Conservation (phyloP, 139 green algal genomes). For the Penium margaritaceum region DNA sequence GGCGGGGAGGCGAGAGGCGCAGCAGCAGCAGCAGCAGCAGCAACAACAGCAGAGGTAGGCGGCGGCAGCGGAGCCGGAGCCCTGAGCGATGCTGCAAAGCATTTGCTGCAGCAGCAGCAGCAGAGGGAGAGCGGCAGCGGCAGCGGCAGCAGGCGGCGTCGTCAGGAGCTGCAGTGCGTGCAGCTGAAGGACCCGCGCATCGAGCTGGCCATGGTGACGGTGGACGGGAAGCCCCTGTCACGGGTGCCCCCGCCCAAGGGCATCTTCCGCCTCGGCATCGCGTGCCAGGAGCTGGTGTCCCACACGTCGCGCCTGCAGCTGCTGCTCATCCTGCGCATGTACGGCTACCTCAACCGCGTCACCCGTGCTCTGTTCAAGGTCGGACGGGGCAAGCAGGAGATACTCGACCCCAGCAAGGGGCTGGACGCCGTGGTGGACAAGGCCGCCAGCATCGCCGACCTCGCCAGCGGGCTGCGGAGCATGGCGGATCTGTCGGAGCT, state of each 20-base stretch:
- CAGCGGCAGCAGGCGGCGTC: too few relatives aligned
- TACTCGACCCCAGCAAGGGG: slow-evolving; percentile 9
- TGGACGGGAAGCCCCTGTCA: slow-evolving; percentile 23
- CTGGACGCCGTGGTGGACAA: background rate
- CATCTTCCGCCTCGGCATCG: slow-evolving; percentile 24
- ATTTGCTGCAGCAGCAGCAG: too few relatives aligned
- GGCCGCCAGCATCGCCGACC: background rate
- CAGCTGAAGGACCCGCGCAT: slow-evolving; percentile 4
- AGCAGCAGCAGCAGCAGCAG: too few relatives aligned
- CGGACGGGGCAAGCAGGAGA: slow-evolving; percentile 24
- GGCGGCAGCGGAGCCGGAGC: background rate
- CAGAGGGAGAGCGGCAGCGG: too few relatives aligned
- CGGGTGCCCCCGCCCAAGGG: slow-evolving; percentile 29
- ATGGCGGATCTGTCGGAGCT: slow-evolving; percentile 18
- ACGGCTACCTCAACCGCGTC: slow-evolving; percentile 8
- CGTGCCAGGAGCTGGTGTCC: slow-evolving; percentile 14
- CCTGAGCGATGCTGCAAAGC: background rate
- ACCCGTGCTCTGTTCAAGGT: slow-evolving; percentile 23
- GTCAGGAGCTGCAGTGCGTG: slow-evolving; percentile 16
- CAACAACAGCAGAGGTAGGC: too few relatives aligned
- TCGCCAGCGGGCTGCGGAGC: background rate
- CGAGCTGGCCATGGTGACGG: slow-evolving; percentile 29
- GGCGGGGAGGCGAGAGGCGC: too few relatives aligned
- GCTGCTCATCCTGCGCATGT: slow-evolving; percentile 41
- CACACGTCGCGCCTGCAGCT: slow-evolving; percentile 33